These are phyloP conservation scores for Torrubiellomyces zombiae DNA, from an alignment of 2,329 filamentous ascomycete genomes.

Conservation along the genomic window DNA sequence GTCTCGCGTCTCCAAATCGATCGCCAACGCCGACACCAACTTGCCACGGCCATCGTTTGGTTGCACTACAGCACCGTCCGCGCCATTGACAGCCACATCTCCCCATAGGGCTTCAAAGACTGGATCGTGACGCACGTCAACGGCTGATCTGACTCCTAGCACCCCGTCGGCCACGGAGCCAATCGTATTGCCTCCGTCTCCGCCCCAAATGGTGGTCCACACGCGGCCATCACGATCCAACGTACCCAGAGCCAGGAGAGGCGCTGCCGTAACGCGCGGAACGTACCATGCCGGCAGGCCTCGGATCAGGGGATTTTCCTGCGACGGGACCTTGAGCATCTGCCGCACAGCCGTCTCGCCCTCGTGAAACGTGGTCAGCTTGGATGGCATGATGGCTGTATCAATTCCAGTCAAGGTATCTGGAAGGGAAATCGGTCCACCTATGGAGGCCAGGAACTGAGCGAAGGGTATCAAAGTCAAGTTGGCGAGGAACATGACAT, in stretches of 20 bases:
- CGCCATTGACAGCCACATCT: constrained; percentile 26
- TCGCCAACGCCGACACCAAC: constrained; percentile 35
- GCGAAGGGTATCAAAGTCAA: too few relatives aligned
- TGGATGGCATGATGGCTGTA: constrained; percentile 11
- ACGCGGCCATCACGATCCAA: constrained; percentile 48
- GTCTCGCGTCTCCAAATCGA: constrained; percentile 35
- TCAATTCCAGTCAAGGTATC: too few relatives aligned
- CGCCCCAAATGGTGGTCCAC: constrained; percentile 71
- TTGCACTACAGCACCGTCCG: constrained; percentile 21
- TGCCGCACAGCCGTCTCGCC: constrained; percentile 52
- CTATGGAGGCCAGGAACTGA: too few relatives aligned
- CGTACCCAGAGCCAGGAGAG: constrained; percentile 57
- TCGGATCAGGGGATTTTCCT: constrained; percentile 48
- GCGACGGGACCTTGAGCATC: constrained; percentile 38
- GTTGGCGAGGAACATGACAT: too few relatives aligned
- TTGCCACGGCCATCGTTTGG: constrained; percentile 22
- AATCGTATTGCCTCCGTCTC: constrained; percentile 51
- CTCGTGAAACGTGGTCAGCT: constrained; percentile 33
- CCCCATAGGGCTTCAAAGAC: constrained; percentile 48
- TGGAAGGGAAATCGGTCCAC: too few relatives aligned
- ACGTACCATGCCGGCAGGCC: constrained; percentile 46
- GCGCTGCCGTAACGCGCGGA: constrained; percentile 41
- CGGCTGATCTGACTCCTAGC: constrained; percentile 44
- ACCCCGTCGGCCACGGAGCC: constrained; percentile 43
- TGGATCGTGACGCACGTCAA: constrained; percentile 50